These are phyloP conservation scores for Dispira parvispora DNA, from an alignment of 192 early-diverging fungal genomes.

Conservation along the genomic window DNA sequence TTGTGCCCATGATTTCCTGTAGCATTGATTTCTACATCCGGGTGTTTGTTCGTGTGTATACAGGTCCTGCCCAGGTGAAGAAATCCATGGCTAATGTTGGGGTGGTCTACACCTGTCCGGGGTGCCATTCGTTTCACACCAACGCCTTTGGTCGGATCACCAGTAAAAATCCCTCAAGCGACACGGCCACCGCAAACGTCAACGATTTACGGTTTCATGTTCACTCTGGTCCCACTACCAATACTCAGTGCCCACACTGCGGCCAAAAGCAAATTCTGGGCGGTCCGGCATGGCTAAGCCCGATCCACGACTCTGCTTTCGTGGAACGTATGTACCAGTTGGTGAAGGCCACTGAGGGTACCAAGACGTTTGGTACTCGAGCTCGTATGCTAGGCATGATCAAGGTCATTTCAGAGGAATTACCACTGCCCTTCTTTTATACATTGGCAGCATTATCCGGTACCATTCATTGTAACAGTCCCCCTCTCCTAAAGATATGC, in stretches of 20 bases:
- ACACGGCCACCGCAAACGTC: constrained; percentile 24
- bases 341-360: constrained; percentile 27
- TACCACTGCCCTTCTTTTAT: constrained; percentile 70
- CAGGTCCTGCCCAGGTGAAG: constrained; percentile 58
- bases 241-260: constrained; percentile 55
- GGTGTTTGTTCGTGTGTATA: constrained; percentile 82
- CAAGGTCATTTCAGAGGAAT: constrained; percentile 66
- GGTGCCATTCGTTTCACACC: constrained; percentile 55
- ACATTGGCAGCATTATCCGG: constrained; percentile 45
- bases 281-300: constrained; percentile 79
- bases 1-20: constrained; percentile 76
- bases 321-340: constrained; percentile 48
- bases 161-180: too few species aligned
- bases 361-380: constrained; percentile 49
- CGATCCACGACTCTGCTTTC: constrained; percentile 74
- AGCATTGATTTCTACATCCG: constrained; percentile 98
- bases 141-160: constrained; percentile 52
- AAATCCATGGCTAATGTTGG: constrained; percentile 61
- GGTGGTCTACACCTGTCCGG: constrained; percentile 68
- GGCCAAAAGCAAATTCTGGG: constrained; percentile 48
- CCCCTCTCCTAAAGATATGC: constrained; percentile 44
- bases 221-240: constrained; percentile 39
- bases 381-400: constrained; percentile 92
- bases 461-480: constrained; percentile 54
- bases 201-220: constrained; percentile 42